Conservation (phyloP, 345 rosid species). For the Brassica incana region DNA sequence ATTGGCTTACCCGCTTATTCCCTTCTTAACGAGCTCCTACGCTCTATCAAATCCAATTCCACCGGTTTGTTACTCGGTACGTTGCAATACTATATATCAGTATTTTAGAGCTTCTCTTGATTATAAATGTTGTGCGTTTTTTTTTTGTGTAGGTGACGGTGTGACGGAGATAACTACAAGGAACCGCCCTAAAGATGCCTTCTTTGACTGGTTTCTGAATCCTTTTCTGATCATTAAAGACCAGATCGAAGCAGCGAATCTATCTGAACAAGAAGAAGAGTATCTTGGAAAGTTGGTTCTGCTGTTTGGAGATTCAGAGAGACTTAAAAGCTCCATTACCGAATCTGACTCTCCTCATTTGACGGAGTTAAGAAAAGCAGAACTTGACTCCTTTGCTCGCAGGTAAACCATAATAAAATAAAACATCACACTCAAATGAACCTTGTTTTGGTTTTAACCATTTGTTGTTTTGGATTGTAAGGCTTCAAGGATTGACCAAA, state of each 20-base stretch:
- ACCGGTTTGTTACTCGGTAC: slow-evolving; percentile 70
- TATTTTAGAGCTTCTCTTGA: not conserved
- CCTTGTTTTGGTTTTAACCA: not conserved
- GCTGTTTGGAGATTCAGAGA: slow-evolving; percentile 59
- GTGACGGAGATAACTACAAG: slow-evolving; percentile 61
- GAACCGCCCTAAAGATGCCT: slow-evolving; percentile 78
- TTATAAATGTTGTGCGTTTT: slow-evolving; percentile 1
- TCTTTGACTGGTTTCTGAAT: slow-evolving; percentile 89
- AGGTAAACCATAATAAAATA: slow-evolving; percentile 47
- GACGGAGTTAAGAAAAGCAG: slow-evolving; percentile 76
- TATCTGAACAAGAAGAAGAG: slow-evolving; percentile 70
- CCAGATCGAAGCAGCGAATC: slow-evolving; percentile 76
- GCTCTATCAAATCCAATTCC: slow-evolving; percentile 62
- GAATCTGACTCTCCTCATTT: slow-evolving; percentile 59
- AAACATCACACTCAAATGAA: not conserved
- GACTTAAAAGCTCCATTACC: slow-evolving; percentile 50
- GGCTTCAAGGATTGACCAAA: slow-evolving; percentile 84
- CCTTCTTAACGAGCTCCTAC: slow-evolving; percentile 62
- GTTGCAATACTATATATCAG: slow-evolving; percentile 18
- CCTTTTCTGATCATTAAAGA: slow-evolving; percentile 88
- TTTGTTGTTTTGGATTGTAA: slow-evolving; percentile 18
- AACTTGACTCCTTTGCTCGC: slow-evolving; percentile 89
- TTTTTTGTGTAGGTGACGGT: slow-evolving; percentile 50
- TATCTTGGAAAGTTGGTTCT: slow-evolving; percentile 74
- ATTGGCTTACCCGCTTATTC: slow-evolving; percentile 90